Conservation (phyloP, 257 asterid genomes). For the Penstemon davidsonii region DNA sequence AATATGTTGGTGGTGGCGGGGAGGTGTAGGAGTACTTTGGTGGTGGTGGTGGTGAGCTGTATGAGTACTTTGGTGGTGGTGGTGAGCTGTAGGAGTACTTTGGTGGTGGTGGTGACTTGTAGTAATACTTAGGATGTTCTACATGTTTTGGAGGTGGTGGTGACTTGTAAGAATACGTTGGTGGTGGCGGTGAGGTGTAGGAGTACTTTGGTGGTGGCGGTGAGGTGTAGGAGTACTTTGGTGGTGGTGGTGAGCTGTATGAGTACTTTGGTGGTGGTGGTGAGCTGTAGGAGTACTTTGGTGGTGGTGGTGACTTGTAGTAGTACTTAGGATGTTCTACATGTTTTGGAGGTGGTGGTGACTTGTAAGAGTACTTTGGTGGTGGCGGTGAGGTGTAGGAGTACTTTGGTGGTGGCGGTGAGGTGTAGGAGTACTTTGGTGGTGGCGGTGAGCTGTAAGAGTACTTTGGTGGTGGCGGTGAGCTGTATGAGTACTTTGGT, state of each 20-base stretch:
- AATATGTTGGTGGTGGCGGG: background rate
- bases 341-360: background rate
- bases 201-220: background rate
- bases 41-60: background rate
- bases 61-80: background rate
- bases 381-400: background rate
- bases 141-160: background rate
- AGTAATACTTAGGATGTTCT: background rate
- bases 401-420: conserved; percentile 4
- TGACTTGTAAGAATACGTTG: background rate
- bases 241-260: background rate
- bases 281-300: background rate
- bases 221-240: background rate
- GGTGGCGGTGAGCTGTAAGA: background rate
- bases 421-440: background rate
- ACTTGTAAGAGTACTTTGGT: background rate
- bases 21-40: background rate
- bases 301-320: background rate
- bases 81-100: background rate
- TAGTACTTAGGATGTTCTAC: background rate
- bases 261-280: background rate
- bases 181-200: too few species aligned
- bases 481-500: background rate
- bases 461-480: conserved; percentile 12
- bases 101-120: too few species aligned